Evolutionary conservation across 2,329 filamentous ascomycete species (phyloP), one percentile per base, ranked within the genome.

Genomic region (Arthrinium puccinioides): DNA sequence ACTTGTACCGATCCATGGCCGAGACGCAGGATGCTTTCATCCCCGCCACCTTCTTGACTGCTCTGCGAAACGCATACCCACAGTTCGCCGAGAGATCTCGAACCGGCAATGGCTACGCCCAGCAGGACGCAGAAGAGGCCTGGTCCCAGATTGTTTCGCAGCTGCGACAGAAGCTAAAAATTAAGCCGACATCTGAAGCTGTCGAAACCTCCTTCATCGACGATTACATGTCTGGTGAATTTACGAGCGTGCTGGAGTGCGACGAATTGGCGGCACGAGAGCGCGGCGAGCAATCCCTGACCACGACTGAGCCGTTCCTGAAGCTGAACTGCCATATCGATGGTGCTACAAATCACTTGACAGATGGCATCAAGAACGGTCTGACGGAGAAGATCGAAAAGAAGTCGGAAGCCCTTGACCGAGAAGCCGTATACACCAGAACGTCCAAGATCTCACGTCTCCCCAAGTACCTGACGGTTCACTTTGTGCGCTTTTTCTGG

Each of bases 401-500:
- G 70, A 74, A 72, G 38, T 97, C 89, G 0, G 76, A 82, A 28
- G 72, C 75, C 4, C 72, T 98, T 7, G 86, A 73, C 39, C 79
- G 87, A 30, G 80, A 95, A 55, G 84, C 87, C 8, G 63, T 76
- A 3, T 98, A 95, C 63, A 96, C 88, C 34, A 95, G 95, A 64
- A 84, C 76, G 4, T 92, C 87, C n/a, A 79, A 82, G 55, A 94
- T 98, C 51, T 79, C 89, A 9, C 82, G 90, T 15, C 70, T 96
- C 33, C 92, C 92, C 14, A 94, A 95, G 61, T 96, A 98, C 59
- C 74, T 98, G 30, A 92, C 92, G 0, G 87, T 98, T 4, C 92
- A 98, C 62, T 95, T 98, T 59, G 86, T 98, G 39, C 87, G 92
- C 46, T 98, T 98, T 67, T 96, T 90, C 69, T 98, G 92, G 92